phyloP scores from a whole-genome alignment of 805 yeast genomes.

The Kodamaea neixiangensis region DNA sequence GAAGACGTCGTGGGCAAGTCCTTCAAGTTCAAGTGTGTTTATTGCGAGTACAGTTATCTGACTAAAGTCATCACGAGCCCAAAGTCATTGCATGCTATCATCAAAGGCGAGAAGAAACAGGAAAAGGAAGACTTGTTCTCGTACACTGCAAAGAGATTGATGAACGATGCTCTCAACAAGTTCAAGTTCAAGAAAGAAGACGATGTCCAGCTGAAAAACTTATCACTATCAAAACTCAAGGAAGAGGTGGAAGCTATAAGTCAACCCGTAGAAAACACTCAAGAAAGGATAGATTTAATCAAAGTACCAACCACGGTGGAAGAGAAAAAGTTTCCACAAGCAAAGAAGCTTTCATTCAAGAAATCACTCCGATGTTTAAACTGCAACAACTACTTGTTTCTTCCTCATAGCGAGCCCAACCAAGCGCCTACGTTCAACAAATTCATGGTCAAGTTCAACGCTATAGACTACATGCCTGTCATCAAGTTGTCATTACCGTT shows the following conservation, averaged over 20 bases:
- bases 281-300: neutral
- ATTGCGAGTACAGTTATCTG: conserved; percentile 34
- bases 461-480: conserved; percentile 36
- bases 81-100: conserved; percentile 34
- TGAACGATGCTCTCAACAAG: neutral
- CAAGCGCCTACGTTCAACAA: conserved; percentile 26
- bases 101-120: conserved; percentile 16
- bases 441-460: conserved; percentile 31
- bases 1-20: conserved; percentile 27
- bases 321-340: conserved; percentile 7
- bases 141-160: conserved; percentile 1
- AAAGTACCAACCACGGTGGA: neutral
- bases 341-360: conserved; percentile 23
- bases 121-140: conserved; percentile 3
- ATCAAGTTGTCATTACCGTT: conserved; percentile 22
- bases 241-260: neutral
- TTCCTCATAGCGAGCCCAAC: conserved; percentile 28
- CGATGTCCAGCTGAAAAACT: conserved; percentile 8
- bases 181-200: neutral
- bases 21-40: conserved; percentile 40
- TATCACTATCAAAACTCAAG: conserved; percentile 12
- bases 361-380: conserved; percentile 26
- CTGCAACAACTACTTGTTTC: conserved; percentile 29
- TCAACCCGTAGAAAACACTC: neutral
- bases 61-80: conserved; percentile 44